Percentiles rank a stretch among this genome's conserved stretches.
These are phyloP conservation scores for Orychophragmus violaceus DNA, from an alignment of 345 rosid species.

Conservation along the genomic window DNA sequence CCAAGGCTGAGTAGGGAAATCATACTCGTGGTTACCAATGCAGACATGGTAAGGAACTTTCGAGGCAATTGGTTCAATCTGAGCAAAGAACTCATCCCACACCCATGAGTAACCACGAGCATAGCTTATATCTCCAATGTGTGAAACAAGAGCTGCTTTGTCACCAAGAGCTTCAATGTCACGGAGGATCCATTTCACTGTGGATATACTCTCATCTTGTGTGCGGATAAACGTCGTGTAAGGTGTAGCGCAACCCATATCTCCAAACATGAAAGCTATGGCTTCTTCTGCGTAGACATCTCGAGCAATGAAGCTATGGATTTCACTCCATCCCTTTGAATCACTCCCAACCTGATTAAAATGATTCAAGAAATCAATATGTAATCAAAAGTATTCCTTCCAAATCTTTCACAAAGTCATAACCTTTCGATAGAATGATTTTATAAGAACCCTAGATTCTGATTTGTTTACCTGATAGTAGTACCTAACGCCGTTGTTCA, in stretches of 20 bases:
- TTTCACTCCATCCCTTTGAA: constrained; percentile 76
- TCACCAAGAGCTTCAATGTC: constrained; percentile 71
- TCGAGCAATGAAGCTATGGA: constrained; percentile 57
- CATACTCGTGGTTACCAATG: constrained; percentile 90
- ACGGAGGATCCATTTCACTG: constrained; percentile 83
- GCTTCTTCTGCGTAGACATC: constrained; percentile 49
- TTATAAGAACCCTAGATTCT: too few relatives aligned
- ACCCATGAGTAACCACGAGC: constrained; percentile 90
- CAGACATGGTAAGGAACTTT: constrained; percentile 85
- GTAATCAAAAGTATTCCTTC: too few relatives aligned
- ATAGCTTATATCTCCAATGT: constrained; percentile 90
- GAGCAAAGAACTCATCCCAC: constrained; percentile 88
- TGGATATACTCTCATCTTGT: constrained; percentile 75
- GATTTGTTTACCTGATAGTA: constrained; percentile 55
- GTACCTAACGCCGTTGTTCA: constrained; percentile 61
- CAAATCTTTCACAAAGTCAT: too few relatives aligned
- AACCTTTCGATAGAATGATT: too few relatives aligned
- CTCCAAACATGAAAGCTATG: constrained; percentile 80
- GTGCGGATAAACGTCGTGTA: constrained; percentile 64
- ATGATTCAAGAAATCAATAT: too few relatives aligned
- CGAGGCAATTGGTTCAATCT: constrained; percentile 74
- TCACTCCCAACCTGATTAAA: constrained; percentile 97
- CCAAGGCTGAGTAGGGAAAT: constrained; percentile 93
- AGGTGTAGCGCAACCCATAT: constrained; percentile 82
- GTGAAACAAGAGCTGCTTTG: constrained; percentile 66